Evolutionary conservation across 805 yeast genomes (phyloP), one percentile per base, ranked within the genome.

Genomic region (Starmera caribaea): DNA sequence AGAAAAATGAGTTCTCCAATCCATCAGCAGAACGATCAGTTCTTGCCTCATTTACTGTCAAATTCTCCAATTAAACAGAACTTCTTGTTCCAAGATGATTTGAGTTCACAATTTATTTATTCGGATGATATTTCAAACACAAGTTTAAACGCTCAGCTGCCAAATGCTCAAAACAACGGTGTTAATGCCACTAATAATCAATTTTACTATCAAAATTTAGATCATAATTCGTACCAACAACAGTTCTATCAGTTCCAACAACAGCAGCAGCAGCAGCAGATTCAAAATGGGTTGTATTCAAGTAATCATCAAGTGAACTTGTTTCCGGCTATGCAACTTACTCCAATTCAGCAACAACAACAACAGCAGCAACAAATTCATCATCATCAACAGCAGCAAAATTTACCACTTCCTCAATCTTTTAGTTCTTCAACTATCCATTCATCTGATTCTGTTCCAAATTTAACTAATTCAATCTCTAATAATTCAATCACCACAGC

Each of bases 391-490:
- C 44, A 38, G 13, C 41, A 34, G 7, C 37, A 37, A 14, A 32
- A 11, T 4, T 44, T 36, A 37, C 39, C 45, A 17, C 40, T 33
- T n/a, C 42, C 35, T 11, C 43, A 37, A 16, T 62, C 68, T 3
- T 48, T 48, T 14, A 60, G 68, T 11, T 55, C 51, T 38, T 56
- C 60, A 36, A 57, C 62, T 2, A 41, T 62, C 6, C 58, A 62
- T 4, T 61, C 68, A 1, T 45, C 45, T 32, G 58, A 55, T 17
- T 55, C 63, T 1, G 45, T 47, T 11, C 61, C 62, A 3, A 50
- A 51, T n/a, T 45, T 58, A 32, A 49, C 58, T 8, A 35, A 43
- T 27, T 46, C 55, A 2, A 34, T 43, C 8, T 54, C 59, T 1
- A 53, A 49, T 12, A 44, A 41, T 33, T 54, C 59, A 5, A 44